These are phyloP conservation scores for Nannizziopsis arthrosporioides DNA, from an alignment of 2,329 filamentous ascomycete genomes.

Conservation along the genomic window DNA sequence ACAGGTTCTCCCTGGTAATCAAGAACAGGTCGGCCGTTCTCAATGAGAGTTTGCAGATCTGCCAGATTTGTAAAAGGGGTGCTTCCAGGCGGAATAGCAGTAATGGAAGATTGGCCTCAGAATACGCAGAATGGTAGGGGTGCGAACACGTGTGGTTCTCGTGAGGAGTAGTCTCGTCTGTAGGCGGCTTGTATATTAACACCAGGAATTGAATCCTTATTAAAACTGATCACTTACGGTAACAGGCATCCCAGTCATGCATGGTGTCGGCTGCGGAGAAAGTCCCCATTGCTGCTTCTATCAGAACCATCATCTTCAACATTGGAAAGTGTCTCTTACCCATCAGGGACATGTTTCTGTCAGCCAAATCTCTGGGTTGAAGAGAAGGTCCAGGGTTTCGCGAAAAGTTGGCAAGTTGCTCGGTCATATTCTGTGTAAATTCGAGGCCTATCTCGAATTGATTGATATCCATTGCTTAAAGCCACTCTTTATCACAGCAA, in stretches of 20 bases:
- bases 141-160: constrained; percentile 20
- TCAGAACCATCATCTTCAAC: not conserved
- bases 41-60: constrained; percentile 11
- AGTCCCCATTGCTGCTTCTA: not conserved
- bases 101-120: constrained; percentile 16
- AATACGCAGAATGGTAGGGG: constrained; percentile 17
- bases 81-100: constrained; percentile 20
- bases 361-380: not conserved
- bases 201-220: not conserved
- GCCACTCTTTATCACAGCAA: no score
- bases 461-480: no score
- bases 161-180: constrained; percentile 5
- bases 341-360: not conserved
- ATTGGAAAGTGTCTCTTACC: not conserved
- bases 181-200: not conserved
- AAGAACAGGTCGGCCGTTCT: constrained; percentile 13
- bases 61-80: constrained; percentile 3
- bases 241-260: not conserved
- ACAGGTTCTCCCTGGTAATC: constrained; percentile 15
- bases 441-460: no score
- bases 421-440: no score
- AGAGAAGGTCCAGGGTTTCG: no score
- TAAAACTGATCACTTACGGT: constrained; percentile 2
- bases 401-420: no score
- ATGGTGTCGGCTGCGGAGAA: not conserved